Base-by-base conservation (phyloP, 2,329 filamentous ascomycete species). In the Talaromyces sp. region DNA sequence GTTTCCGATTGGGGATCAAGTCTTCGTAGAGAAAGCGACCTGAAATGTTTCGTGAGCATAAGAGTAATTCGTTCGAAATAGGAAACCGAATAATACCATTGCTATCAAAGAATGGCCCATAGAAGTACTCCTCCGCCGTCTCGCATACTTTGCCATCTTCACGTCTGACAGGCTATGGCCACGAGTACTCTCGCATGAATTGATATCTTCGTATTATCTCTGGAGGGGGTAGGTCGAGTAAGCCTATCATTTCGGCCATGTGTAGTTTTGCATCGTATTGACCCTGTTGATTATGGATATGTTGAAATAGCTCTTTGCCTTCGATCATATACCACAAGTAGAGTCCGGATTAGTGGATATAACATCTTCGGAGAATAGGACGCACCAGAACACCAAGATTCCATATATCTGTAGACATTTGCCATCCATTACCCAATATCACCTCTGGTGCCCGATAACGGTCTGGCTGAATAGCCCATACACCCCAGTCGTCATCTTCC, bases 221-320 rank as follows among this genome's bases (percentile, higher is more conserved):
- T 64, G 68, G 71, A 38, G 76, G 77, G 5, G 79, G 78, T 40
- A 72, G 74, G 15, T 79, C 79, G 1, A 82, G 68, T 65, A 82
- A 71, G 19, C 74, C 75, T 61, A 80, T 79, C 72, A 82, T 82
- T 67, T 81, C 73, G 5, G 79, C 78, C 10, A 82, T 66, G 65
- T 82, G 77, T 59, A 70, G 49, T 72, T 74, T 77, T 45, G 76
- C 70, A 70, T 74, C 70, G 56, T 81, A 81, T 27, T 68, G 68
- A 66, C 74, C 74, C 49, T 77, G 29, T 67, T 73, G 45, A 68
- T 76, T 70, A 70, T 77, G 67, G 19, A 78, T 75, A 67, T 74
- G 70, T 62, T 63, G 72, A 64, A 79, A 80, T 65, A 79, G 68
- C 61, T 77, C 76, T 71, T 73, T 74, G 31, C 72, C 72, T 71